phyloP scores from a whole-genome alignment of 2,329 filamentous ascomycete species.

The Fusarium neocosmosporiellum region DNA sequence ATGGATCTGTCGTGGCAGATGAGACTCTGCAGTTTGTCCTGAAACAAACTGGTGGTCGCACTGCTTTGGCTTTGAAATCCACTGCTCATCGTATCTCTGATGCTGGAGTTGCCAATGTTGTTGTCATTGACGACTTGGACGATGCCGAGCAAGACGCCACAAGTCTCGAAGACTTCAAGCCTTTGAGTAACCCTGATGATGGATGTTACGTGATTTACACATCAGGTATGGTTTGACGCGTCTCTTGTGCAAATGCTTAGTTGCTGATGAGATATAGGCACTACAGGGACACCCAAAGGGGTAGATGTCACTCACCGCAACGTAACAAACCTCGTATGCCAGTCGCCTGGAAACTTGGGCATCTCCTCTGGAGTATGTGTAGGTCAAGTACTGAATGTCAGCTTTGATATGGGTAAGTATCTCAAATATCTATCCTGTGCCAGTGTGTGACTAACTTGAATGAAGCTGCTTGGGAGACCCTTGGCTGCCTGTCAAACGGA shows the following conservation, averaged over 20 bases:
- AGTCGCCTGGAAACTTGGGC: slow-evolving; percentile 61
- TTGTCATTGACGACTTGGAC: slow-evolving; percentile 45
- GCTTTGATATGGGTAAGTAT: slow-evolving; percentile 69
- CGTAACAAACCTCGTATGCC: slow-evolving; percentile 64
- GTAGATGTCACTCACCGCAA: slow-evolving; percentile 67
- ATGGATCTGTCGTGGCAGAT: slow-evolving; percentile 64
- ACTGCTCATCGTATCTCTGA: slow-evolving; percentile 45
- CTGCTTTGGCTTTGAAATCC: slow-evolving; percentile 58
- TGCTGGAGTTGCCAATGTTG: slow-evolving; percentile 30
- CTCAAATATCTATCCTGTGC: neutral
- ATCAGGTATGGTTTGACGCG: slow-evolving; percentile 52
- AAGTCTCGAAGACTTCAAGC: neutral
- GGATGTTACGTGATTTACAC: slow-evolving; percentile 66
- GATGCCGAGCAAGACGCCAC: neutral
- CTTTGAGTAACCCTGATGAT: slow-evolving; percentile 33
- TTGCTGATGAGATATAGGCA: slow-evolving; percentile 47
- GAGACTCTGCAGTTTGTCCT: slow-evolving; percentile 62
- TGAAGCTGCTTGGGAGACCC: slow-evolving; percentile 68
- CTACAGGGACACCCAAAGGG: slow-evolving; percentile 68
- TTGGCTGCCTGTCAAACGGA: slow-evolving; percentile 66
- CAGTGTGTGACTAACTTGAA: neutral
- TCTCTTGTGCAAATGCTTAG: accelerated
- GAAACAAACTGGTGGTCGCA: slow-evolving; percentile 55
- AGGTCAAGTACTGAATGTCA: slow-evolving; percentile 66
- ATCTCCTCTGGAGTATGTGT: slow-evolving; percentile 63